Conservation (phyloP, 202 grass and related monocot species). For the Carex sylvatica region DNA sequence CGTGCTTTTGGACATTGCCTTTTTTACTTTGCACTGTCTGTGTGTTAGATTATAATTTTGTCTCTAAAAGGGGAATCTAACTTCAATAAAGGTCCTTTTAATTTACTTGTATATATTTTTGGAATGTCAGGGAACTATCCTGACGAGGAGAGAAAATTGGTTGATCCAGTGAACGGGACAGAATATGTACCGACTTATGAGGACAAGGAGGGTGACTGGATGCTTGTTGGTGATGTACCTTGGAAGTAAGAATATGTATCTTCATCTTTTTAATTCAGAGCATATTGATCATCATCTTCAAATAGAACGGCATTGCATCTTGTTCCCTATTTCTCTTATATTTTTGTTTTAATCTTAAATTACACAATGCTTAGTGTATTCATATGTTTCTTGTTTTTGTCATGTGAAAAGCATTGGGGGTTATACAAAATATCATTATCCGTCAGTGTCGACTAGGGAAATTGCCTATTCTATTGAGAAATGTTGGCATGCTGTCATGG, state of each 20-base stretch:
- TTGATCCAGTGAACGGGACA: conserved; percentile 65
- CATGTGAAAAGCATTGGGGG: neutral
- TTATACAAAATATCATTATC: neutral
- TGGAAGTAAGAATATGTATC: conserved; percentile 65
- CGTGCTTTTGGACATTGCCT: neutral
- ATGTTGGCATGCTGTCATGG: neutral
- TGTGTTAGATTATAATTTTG: neutral
- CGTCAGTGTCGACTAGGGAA: neutral
- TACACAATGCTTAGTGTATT: neutral
- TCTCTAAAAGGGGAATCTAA: neutral
- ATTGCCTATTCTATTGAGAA: neutral
- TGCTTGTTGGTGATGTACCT: conserved; percentile 95
- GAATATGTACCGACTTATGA: conserved; percentile 95
- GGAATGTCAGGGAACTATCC: conserved; percentile 28
- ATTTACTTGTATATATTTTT: conserved; percentile 4
- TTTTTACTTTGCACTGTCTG: neutral
- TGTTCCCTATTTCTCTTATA: neutral
- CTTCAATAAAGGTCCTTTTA: neutral
- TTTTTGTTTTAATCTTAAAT: neutral
- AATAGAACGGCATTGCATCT: neutral
- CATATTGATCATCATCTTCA: neutral
- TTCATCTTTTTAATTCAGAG: neutral
- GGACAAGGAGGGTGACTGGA: conserved; percentile 99
- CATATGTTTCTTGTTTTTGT: neutral
- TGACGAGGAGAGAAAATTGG: conserved; percentile 41